A percentile compares a stretch with the other conserved stretches of the same genome.
Evolutionary conservation across 495 filamentous ascomycete species (phyloP).

Genomic region (Halenospora varia): DNA sequence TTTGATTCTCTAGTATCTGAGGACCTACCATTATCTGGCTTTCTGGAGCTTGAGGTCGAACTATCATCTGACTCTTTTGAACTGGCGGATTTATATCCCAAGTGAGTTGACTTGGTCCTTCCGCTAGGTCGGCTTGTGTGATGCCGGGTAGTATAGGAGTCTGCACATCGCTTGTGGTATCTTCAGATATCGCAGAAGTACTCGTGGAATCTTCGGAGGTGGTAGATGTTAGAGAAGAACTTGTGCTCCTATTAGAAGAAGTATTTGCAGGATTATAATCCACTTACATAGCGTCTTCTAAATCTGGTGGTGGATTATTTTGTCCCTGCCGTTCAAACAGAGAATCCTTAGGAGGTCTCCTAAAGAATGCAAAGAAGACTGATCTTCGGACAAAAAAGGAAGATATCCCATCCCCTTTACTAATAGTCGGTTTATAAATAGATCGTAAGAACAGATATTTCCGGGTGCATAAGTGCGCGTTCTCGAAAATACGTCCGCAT

Average conservation of each 20-base stretch:
- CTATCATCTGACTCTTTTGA: not conserved
- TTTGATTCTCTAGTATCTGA: not conserved
- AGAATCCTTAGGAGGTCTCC: not conserved
- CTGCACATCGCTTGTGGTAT: not conserved
- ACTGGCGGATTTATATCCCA: not conserved
- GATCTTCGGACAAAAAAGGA: not conserved
- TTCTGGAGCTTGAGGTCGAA: not conserved
- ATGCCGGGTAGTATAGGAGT: not conserved
- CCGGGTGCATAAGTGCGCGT: not conserved
- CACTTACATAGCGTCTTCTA: not conserved
- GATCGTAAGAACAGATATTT: not conserved
- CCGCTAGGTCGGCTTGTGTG: not conserved
- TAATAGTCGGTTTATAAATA: not conserved
- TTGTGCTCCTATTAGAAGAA: not conserved
- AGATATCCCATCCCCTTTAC: not conserved
- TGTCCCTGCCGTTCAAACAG: not conserved
- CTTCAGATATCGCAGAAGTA: not conserved
- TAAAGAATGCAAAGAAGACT: not conserved
- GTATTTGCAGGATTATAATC: not conserved
- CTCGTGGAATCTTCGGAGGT: not conserved
- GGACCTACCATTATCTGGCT: not conserved
- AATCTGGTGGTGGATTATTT: not conserved
- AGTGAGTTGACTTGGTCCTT: not conserved
- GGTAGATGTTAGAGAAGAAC: not conserved
- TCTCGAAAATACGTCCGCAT: not conserved